Evolutionary conservation across 2,329 filamentous ascomycete genomes (phyloP).

Genomic region (Myotisia sp.): DNA sequence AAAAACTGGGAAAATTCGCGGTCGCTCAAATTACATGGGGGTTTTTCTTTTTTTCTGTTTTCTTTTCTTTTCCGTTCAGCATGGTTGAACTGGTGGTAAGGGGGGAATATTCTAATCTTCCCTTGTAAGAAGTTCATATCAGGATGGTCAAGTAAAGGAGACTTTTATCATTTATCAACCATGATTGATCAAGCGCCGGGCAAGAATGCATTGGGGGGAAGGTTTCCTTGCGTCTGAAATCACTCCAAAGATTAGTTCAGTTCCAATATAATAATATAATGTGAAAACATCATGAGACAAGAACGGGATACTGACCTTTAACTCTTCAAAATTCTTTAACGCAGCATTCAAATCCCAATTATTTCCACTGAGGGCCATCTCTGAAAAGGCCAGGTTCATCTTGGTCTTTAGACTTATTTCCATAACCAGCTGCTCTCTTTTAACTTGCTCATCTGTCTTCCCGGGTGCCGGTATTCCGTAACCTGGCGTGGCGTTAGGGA

Average conservation of each 20-base stretch:
- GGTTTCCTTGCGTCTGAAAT: slow-evolving; percentile 12
- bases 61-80: too few species aligned
- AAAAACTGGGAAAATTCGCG: too few species aligned
- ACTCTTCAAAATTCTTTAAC: slow-evolving; percentile 57
- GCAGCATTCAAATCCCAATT: slow-evolving; percentile 69
- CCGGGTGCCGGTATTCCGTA: slow-evolving; percentile 30
- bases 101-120: too few species aligned
- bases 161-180: too few species aligned
- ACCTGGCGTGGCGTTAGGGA: slow-evolving; percentile 22
- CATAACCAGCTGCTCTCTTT: slow-evolving; percentile 53
- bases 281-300: background rate
- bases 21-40: too few species aligned
- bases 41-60: too few species aligned
- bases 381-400: slow-evolving; percentile 65
- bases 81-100: too few species aligned
- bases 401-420: slow-evolving; percentile 64
- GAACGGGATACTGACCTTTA: slow-evolving; percentile 53
- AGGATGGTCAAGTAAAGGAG: too few species aligned
- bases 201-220: slow-evolving; percentile 13
- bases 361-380: slow-evolving; percentile 65
- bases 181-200: slow-evolving; percentile 8
- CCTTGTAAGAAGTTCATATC: too few species aligned
- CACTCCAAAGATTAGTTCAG: too few species aligned
- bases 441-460: slow-evolving; percentile 37
- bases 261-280: background rate